Evolutionary conservation across 169 alveolate genomes (phyloP).

Genomic region (Eimeria brunetti): DNA sequence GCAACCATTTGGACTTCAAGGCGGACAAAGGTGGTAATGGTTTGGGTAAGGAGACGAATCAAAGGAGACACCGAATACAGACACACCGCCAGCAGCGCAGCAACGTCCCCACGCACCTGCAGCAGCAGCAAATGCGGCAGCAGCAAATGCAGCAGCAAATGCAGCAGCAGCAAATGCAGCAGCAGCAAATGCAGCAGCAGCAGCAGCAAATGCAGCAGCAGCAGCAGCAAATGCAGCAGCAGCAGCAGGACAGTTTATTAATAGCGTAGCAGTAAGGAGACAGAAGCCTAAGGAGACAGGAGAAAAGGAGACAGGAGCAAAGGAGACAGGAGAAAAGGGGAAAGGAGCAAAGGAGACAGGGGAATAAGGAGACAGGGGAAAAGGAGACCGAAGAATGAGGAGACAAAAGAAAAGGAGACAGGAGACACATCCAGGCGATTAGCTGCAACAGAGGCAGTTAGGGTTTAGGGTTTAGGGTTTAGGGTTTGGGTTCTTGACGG

Average conservation of each 20-base stretch:
- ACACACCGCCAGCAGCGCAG: slow-evolving; percentile 41
- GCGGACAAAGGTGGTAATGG: slow-evolving; percentile 53
- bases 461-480: no score
- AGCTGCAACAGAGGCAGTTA: no score
- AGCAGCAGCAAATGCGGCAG: no score
- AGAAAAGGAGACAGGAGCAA: no score
- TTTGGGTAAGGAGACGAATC: slow-evolving; percentile 55
- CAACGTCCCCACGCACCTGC: slow-evolving; percentile 63
- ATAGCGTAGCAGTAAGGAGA: no score
- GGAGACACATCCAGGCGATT: no score
- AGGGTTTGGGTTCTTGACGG: no score
- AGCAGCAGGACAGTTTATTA: no score
- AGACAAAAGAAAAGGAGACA: not conserved
- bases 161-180: not conserved
- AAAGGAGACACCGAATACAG: slow-evolving; percentile 45
- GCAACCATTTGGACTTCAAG: slow-evolving; percentile 64
- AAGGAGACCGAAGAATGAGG: not conserved
- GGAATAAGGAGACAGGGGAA: not conserved
- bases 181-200: not conserved
- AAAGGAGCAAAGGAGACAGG: not conserved
- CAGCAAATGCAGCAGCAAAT: not conserved
- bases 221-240: no score
- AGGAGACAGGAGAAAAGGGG: not conserved
- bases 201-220: no score
- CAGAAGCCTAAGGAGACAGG: no score